phyloP scores from a whole-genome alignment of 2,329 filamentous ascomycete genomes.

The Xylaria sp. region DNA sequence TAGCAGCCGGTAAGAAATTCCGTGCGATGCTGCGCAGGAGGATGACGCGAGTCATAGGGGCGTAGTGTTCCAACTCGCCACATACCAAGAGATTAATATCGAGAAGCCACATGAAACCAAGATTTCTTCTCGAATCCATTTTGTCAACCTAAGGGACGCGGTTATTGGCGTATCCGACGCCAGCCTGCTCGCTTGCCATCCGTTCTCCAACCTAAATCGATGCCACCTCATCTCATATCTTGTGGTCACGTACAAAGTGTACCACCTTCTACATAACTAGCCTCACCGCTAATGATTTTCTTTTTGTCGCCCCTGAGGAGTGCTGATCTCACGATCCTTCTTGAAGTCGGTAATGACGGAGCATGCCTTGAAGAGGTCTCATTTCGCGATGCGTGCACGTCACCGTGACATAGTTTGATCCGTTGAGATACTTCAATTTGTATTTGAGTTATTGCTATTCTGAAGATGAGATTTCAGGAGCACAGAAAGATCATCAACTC shows the following conservation, averaged over 20 bases:
- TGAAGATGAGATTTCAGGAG: not conserved
- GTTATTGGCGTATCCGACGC: not conserved
- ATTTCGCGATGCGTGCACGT: not conserved
- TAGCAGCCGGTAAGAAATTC: not conserved
- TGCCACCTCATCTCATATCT: not conserved
- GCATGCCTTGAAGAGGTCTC: not conserved
- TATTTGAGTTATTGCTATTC: not conserved
- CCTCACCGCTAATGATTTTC: not conserved
- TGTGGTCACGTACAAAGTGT: not conserved
- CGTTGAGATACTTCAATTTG: not conserved
- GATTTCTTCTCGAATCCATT: not conserved
- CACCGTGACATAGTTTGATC: constrained; percentile 4
- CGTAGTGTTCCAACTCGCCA: not conserved
- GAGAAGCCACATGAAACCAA: not conserved
- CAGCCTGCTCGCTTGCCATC: not conserved
- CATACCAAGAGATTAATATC: not conserved
- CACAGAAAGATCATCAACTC: not conserved
- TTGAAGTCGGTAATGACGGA: not conserved
- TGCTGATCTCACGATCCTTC: not conserved
- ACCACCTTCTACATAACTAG: not conserved
- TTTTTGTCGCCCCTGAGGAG: not conserved
- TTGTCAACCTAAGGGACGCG: not conserved
- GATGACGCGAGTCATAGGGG: constrained; percentile 11
- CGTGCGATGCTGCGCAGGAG: not conserved
- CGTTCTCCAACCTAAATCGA: not conserved